Evolutionary conservation across 441 rosid species (phyloP).

Genomic region (Populus trichocarpa): DNA sequence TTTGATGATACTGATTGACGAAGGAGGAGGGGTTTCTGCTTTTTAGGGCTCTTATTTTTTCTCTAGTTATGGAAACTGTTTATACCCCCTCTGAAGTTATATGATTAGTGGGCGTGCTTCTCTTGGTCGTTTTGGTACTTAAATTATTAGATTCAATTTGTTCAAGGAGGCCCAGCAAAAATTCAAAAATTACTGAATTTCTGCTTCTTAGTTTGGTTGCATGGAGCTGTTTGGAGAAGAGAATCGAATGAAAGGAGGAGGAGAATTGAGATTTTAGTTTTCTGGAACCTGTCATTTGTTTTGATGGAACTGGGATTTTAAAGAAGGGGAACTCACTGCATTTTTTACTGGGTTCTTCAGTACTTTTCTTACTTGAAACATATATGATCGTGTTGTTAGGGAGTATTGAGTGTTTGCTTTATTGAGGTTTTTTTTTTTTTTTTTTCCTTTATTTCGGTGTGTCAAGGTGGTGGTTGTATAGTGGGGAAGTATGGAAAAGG

Average conservation of each 20-base stretch:
- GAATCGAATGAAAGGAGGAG: conserved; percentile 4
- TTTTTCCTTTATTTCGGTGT: conserved; percentile 4
- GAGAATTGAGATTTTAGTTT: too few relatives aligned
- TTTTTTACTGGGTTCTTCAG: conserved; percentile 2
- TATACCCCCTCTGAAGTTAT: conserved; percentile 5
- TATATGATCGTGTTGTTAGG: conserved; percentile 16
- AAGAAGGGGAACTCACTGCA: conserved; percentile 12
- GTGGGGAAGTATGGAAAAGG: conserved; percentile 46
- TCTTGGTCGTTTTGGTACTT: conserved; percentile 24
- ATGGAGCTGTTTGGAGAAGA: conserved; percentile 18
- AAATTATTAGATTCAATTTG: conserved; percentile 19
- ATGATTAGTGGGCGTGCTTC: conserved; percentile 18
- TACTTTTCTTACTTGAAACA: conserved; percentile 7
- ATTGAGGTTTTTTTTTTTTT: background rate
- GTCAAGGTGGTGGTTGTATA: conserved; percentile 15
- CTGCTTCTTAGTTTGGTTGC: conserved; percentile 1
- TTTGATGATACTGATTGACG: conserved; percentile 15
- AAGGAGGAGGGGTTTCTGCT: conserved; percentile 11
- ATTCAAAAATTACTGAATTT: background rate
- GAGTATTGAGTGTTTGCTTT: conserved; percentile 22
- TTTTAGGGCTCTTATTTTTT: conserved; percentile 19
- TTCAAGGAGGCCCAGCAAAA: conserved; percentile 6
- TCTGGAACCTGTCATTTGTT: conserved; percentile 18
- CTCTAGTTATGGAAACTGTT: conserved; percentile 16
- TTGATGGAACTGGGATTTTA: conserved; percentile 15